Percentiles rank a stretch among this genome's conserved stretches.
Conservation (phyloP, 208 protist species). For the Chromosphaera perkinsii region DNA sequence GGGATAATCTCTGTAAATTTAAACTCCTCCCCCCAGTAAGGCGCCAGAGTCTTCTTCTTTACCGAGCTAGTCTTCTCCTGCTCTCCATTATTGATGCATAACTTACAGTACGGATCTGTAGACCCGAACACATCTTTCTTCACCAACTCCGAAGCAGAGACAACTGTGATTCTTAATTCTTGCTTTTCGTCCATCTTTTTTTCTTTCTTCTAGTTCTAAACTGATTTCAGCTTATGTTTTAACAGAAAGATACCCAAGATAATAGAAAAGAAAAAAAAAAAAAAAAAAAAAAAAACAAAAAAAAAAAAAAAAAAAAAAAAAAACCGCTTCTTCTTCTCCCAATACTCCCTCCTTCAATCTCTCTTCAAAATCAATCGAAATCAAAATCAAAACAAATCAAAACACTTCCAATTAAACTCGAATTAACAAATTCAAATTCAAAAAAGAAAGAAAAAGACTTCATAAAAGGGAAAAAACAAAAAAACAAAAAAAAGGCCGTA, state of each 20-base stretch:
- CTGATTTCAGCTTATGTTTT: not conserved
- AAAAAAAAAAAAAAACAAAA: not conserved
- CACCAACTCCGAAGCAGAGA: not conserved
- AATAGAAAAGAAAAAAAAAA: slow-evolving; percentile 1
- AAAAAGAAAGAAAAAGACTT: too few species aligned
- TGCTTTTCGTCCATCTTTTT: not conserved
- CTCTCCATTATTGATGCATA: slow-evolving; percentile 23
- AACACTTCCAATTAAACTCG: too few species aligned
- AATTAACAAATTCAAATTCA: too few species aligned
- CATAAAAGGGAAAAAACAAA: too few species aligned
- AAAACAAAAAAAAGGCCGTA: too few species aligned
- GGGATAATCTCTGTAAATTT: slow-evolving; percentile 7
- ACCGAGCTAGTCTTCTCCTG: slow-evolving; percentile 25
- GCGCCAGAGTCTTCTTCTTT: slow-evolving; percentile 30
- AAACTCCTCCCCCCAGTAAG: slow-evolving; percentile 31
- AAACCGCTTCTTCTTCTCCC: too few species aligned
- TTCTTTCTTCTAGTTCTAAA: not conserved
- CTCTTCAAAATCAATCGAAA: too few species aligned
- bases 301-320: slow-evolving; percentile 9
- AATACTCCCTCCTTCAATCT: too few species aligned
- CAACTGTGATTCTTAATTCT: slow-evolving; percentile 2
- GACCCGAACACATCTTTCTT: slow-evolving; percentile 21
- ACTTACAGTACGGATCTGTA: slow-evolving; percentile 28
- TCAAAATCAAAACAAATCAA: too few species aligned
- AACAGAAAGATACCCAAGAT: too few species aligned